These are phyloP conservation scores for Plasmodium knowlesi DNA, from an alignment of 169 alveolate species.

Conservation along the genomic window DNA sequence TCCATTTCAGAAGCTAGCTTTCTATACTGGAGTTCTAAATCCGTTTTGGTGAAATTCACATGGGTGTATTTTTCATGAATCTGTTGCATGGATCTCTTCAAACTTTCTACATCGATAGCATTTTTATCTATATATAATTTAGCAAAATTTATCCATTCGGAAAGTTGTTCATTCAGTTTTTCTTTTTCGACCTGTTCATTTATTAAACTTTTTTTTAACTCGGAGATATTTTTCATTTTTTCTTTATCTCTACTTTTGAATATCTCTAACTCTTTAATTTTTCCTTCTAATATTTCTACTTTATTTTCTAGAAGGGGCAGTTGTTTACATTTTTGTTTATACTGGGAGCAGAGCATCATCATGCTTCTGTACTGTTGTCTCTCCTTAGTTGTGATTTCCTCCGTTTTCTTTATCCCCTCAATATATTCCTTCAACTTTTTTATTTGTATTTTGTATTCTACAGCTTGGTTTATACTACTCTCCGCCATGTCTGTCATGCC, in stretches of 20 bases:
- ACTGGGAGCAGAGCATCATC: slow-evolving; percentile 66
- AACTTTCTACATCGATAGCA: slow-evolving; percentile 20
- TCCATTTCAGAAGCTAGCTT: slow-evolving; percentile 13
- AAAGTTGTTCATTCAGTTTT: slow-evolving; percentile 33
- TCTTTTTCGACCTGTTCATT: slow-evolving; percentile 56
- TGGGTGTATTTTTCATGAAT: slow-evolving; percentile 29
- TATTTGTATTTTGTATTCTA: slow-evolving; percentile 43
- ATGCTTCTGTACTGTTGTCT: slow-evolving; percentile 73
- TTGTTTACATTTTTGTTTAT: slow-evolving; percentile 53
- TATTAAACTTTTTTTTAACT: slow-evolving; percentile 29
- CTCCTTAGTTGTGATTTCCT: slow-evolving; percentile 66
- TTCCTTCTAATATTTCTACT: slow-evolving; percentile 40
- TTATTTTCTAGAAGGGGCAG: slow-evolving; percentile 39
- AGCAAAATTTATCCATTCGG: slow-evolving; percentile 43
- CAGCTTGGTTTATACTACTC: slow-evolving; percentile 10
- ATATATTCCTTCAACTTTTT: slow-evolving; percentile 47
- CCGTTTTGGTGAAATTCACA: slow-evolving; percentile 39
- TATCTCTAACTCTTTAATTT: slow-evolving; percentile 59
- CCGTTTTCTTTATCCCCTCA: slow-evolving; percentile 33
- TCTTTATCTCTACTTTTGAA: slow-evolving; percentile 36
- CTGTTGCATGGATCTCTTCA: slow-evolving; percentile 43
- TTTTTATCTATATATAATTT: slow-evolving; percentile 58
- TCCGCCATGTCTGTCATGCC: neutral
- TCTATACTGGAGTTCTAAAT: slow-evolving; percentile 36
- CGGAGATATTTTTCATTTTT: slow-evolving; percentile 4